Conservation (phyloP, 805 yeast species). For the Cyberlindnera bimundalis region DNA sequence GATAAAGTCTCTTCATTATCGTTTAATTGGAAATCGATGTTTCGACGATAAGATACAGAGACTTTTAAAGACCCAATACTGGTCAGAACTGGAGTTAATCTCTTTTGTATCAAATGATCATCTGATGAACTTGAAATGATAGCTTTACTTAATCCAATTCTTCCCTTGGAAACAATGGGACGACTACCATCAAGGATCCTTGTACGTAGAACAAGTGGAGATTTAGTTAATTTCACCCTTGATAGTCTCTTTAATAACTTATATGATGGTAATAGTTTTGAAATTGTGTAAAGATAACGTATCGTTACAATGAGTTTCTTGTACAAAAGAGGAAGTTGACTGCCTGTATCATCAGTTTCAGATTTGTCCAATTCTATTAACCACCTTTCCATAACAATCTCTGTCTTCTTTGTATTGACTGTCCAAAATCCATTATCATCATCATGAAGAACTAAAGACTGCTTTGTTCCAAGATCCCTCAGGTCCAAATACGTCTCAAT, state of each 20-base stretch:
- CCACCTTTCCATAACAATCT: slow-evolving; percentile 95
- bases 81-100: slow-evolving; percentile 69
- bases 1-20: slow-evolving; percentile 65
- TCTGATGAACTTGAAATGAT: slow-evolving; percentile 36
- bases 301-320: slow-evolving; percentile 72
- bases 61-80: slow-evolving; percentile 69
- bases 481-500: slow-evolving; percentile 80
- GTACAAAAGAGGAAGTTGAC: slow-evolving; percentile 64
- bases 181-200: slow-evolving; percentile 72
- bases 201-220: slow-evolving; percentile 49
- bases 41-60: slow-evolving; percentile 75
- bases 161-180: slow-evolving; percentile 75
- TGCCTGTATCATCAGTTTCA: slow-evolving; percentile 30
- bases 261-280: slow-evolving; percentile 69
- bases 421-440: slow-evolving; percentile 50
- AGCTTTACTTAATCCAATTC: slow-evolving; percentile 78
- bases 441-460: slow-evolving; percentile 57
- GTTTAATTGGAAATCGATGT: slow-evolving; percentile 61
- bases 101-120: slow-evolving; percentile 57
- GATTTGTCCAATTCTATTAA: slow-evolving; percentile 67
- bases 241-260: slow-evolving; percentile 47
- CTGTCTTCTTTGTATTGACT: slow-evolving; percentile 64
- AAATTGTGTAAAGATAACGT: slow-evolving; percentile 65
- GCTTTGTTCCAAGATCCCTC: slow-evolving; percentile 50
- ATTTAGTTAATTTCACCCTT: slow-evolving; percentile 34